These are phyloP conservation scores for Eleusine indica DNA, from an alignment of 176 grass and related monocot genomes.

Conservation along the genomic window DNA sequence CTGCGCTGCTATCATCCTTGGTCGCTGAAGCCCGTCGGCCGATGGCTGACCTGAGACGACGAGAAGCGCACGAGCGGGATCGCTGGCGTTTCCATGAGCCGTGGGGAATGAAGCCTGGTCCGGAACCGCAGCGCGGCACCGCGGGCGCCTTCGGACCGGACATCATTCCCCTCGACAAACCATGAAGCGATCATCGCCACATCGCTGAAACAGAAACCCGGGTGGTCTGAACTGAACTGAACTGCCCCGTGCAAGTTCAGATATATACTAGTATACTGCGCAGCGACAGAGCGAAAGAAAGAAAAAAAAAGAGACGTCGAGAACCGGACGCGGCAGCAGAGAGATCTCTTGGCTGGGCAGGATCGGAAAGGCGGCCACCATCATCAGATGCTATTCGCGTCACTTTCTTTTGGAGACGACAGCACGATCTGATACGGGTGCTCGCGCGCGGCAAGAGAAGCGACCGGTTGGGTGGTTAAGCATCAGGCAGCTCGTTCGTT, in stretches of 20 bases:
- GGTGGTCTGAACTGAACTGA: background rate
- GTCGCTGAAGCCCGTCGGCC: background rate
- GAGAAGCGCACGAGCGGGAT: background rate
- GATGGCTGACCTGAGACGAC: background rate
- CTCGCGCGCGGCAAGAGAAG: background rate
- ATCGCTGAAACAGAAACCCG: background rate
- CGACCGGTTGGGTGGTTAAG: background rate
- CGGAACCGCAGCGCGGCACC: conserved; percentile 31
- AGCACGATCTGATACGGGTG: conserved; percentile 13
- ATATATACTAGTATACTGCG: background rate
- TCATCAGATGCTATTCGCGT: conserved; percentile 50
- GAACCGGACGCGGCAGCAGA: conserved; percentile 25
- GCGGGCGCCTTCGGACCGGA: conserved; percentile 43
- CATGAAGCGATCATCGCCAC: conserved; percentile 23
- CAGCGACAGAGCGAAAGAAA: background rate
- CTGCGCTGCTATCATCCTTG: background rate
- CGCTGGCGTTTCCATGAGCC: conserved; percentile 43
- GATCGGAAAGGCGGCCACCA: background rate
- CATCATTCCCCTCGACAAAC: conserved; percentile 57
- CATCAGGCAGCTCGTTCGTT: background rate
- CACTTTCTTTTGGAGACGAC: conserved; percentile 18
- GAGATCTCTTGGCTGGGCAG: conserved; percentile 8
- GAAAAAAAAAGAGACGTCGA: background rate
- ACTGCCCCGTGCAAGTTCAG: background rate
- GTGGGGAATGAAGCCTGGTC: conserved; percentile 83